Conservation (phyloP, 495 filamentous ascomycete species). For the Penicillium ochrochloron region DNA sequence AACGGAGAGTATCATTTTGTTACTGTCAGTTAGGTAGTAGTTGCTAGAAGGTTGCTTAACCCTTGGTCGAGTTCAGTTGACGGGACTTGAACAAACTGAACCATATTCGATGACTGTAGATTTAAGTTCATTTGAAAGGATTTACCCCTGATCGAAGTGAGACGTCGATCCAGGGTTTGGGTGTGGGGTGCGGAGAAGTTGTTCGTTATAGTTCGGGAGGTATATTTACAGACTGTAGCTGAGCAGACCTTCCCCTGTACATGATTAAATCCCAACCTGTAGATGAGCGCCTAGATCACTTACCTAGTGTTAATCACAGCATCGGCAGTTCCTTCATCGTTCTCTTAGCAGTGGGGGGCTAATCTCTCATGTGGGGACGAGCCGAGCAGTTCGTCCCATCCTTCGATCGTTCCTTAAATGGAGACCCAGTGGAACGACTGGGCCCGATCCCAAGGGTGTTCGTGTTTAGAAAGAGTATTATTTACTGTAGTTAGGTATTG, state of each 20-base stretch:
- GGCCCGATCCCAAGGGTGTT: constrained; percentile 11
- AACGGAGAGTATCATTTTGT: not conserved
- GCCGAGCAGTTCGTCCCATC: constrained; percentile 19
- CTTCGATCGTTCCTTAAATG: constrained; percentile 21
- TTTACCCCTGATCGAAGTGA: constrained; percentile 1
- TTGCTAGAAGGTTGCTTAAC: not conserved
- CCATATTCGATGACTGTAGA: not conserved
- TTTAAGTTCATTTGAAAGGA: not conserved
- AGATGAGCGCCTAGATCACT: not conserved
- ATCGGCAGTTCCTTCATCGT: not conserved
- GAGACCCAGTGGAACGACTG: constrained; percentile 21
- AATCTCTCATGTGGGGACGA: constrained; percentile 8
- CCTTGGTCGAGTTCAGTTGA: not conserved
- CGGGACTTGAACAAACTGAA: not conserved
- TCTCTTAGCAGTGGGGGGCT: not conserved
- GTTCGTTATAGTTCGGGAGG: not conserved
- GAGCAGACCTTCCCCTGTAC: not conserved
- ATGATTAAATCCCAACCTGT: not conserved
- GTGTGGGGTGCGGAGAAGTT: not conserved
- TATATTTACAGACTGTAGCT: not conserved
- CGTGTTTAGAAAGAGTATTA: not conserved
- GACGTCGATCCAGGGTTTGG: not conserved
- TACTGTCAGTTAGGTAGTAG: not conserved
- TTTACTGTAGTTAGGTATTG: not conserved
- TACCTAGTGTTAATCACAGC: no score